Evolutionary conservation across 164 flowering plant species (phyloP), one percentile per base, ranked within the genome.

Genomic region (Chimonanthus praecox): DNA sequence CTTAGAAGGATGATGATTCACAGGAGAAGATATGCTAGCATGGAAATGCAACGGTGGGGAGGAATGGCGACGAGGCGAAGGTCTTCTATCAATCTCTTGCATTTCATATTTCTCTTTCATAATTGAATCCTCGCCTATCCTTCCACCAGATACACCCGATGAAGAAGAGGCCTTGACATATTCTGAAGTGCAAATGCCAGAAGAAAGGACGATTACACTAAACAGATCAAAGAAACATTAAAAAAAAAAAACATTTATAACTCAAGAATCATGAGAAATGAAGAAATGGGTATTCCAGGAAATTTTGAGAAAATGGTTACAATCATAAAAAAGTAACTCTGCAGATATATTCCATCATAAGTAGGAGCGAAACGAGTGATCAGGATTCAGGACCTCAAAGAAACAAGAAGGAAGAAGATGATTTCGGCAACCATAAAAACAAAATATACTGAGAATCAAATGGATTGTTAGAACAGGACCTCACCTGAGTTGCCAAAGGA

Each of bases 101-200:
- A 88, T 90, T 45, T 89, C 93, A 85, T 92, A 76, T 89, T 90
- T 87, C 78, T 82, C 76, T 87, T 33, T 85, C 88, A 43, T 81
- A 71, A 75, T 78, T 81, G 33, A 33, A 66, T 73, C 74, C 58
- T 83, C 94, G 2, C 86, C 75, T 58, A 81, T 71, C 71, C 90
- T 80, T 6, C 79, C 73, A 63, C 90, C 92, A 6, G 87, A 83
- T 49, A 75, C 45, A 62, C 97, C 64, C 98, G 82, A 46, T 86
- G 89, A 66, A 90, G 89, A 69, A 90, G 87, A 71, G 98, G 94
- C 82, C 91, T 85, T 46, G 94, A 80, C 98, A 93, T 93, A 64
- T 69, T 85, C 74, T 71, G 16, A 73, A 71, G 81, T 81, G 75
- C 71, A 64, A 69, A 50, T 51, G 60, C 62, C 64, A 63, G 16